Conservation (phyloP, 2,329 filamentous ascomycete species). For the Botrytis paeoniae region DNA sequence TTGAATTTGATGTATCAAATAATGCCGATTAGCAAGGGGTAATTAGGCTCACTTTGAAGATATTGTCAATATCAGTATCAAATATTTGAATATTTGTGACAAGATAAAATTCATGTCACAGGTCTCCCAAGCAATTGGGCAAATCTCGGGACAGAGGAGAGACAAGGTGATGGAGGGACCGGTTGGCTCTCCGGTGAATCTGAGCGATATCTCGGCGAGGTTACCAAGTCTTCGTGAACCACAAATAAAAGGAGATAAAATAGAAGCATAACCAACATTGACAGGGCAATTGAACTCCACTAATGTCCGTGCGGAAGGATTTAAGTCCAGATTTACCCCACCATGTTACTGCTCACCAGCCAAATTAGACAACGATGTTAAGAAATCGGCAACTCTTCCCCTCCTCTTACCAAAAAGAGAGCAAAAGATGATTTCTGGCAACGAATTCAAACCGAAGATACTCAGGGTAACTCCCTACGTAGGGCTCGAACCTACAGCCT, state of each 20-base stretch:
- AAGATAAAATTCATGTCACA: background rate
- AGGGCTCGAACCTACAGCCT: constrained; percentile 9
- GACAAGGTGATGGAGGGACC: background rate
- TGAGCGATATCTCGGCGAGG: background rate
- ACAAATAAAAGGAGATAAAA: background rate
- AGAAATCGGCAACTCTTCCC: background rate
- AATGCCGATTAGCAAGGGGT: background rate
- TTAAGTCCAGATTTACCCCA: background rate
- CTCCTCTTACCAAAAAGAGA: background rate
- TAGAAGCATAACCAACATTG: background rate
- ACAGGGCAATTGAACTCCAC: background rate
- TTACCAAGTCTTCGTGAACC: background rate
- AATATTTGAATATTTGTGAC: background rate
- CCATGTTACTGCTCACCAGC: background rate
- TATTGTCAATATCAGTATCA: background rate
- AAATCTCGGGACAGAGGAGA: background rate
- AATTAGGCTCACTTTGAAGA: background rate
- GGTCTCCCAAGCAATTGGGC: background rate
- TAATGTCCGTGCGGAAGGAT: background rate
- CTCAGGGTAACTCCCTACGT: constrained; percentile 2
- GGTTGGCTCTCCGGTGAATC: background rate
- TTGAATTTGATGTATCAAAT: background rate
- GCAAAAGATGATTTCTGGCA: background rate
- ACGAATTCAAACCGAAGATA: background rate
- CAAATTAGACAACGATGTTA: background rate